Conservation (phyloP, 306 rosid species). For the Lathyrus tuberosus region DNA sequence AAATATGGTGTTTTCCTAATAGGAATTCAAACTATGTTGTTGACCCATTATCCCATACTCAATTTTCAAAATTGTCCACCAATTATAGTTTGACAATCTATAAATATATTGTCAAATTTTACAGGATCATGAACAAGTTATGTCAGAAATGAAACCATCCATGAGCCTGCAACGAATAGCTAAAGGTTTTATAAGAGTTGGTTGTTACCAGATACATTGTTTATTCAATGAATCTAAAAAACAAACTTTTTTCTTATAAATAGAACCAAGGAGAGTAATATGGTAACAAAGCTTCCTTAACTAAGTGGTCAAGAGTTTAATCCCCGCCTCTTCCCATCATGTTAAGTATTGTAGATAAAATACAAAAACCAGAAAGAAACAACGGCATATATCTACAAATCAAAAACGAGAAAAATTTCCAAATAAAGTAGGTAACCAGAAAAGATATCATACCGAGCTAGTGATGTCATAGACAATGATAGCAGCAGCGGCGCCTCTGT, state of each 20-base stretch:
- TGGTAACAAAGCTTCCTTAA: conserved; percentile 3
- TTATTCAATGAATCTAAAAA: too few relatives aligned
- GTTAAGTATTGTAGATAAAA: conserved; percentile 4
- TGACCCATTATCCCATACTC: conserved; percentile 1
- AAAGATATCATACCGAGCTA: conserved; percentile 47
- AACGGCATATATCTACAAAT: conserved; percentile 11
- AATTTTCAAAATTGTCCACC: conserved; percentile 17
- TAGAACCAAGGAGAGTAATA: background rate
- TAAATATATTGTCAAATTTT: conserved; percentile 12
- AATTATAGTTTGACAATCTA: conserved; percentile 13
- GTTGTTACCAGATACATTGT: too few relatives aligned
- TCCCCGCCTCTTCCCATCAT: conserved; percentile 4
- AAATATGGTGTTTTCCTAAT: background rate
- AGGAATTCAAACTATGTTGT: conserved; percentile 17
- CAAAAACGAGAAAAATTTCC: conserved; percentile 1
- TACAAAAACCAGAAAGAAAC: conserved; percentile 2
- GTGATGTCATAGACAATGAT: conserved; percentile 71
- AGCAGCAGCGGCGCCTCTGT: conserved; percentile 74
- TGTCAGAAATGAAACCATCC: background rate
- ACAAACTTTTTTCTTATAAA: too few relatives aligned
- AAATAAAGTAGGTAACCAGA: conserved; percentile 16
- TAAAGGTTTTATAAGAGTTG: too few relatives aligned
- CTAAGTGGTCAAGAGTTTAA: conserved; percentile 11
- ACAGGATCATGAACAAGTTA: background rate
- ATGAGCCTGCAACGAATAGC: background rate